phyloP scores from a whole-genome alignment of 768 basidiomycete species.

The Pholiota conissans region DNA sequence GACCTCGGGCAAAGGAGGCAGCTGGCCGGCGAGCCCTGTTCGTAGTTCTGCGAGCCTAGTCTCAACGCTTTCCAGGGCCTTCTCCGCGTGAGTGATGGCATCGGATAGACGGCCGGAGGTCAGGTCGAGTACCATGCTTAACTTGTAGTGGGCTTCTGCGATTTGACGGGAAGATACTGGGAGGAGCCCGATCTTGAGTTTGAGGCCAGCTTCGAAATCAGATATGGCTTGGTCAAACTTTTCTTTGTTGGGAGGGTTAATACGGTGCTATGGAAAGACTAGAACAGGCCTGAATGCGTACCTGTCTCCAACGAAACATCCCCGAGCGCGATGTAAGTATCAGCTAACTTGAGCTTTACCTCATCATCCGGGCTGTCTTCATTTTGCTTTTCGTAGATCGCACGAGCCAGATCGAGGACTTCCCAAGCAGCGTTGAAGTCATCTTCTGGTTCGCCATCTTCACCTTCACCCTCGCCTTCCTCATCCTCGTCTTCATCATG shows the following conservation, averaged over 20 bases:
- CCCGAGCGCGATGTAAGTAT: conserved; percentile 87
- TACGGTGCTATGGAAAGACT: background rate
- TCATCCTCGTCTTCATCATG: conserved; percentile 53
- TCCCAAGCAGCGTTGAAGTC: conserved; percentile 99
- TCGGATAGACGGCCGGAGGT: conserved; percentile 82
- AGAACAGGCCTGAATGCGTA: conserved; percentile 32
- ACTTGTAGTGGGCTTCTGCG: conserved; percentile 91
- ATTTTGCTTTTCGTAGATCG: conserved; percentile 74
- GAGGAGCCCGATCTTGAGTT: conserved; percentile 70
- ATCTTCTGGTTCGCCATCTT: conserved; percentile 85
- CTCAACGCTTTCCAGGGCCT: conserved; percentile 77
- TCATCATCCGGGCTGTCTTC: conserved; percentile 55
- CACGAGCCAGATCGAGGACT: conserved; percentile 90
- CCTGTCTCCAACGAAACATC: conserved; percentile 98
- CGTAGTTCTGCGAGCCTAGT: conserved; percentile 63
- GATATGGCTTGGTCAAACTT: conserved; percentile 94
- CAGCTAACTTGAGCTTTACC: conserved; percentile 80
- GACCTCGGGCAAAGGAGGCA: conserved; percentile 30
- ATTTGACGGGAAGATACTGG: conserved; percentile 91
- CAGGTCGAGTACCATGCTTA: conserved; percentile 91
- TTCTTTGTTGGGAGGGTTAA: conserved; percentile 49
- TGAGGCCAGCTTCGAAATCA: conserved; percentile 80
- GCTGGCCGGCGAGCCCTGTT: conserved; percentile 40
- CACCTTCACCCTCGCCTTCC: conserved; percentile 59
- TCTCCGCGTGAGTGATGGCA: conserved; percentile 79